Percentiles rank a stretch among this genome's conserved stretches.
phyloP scores from a whole-genome alignment of 192 early-diverging fungal species.

The Dissophora globulifera region DNA sequence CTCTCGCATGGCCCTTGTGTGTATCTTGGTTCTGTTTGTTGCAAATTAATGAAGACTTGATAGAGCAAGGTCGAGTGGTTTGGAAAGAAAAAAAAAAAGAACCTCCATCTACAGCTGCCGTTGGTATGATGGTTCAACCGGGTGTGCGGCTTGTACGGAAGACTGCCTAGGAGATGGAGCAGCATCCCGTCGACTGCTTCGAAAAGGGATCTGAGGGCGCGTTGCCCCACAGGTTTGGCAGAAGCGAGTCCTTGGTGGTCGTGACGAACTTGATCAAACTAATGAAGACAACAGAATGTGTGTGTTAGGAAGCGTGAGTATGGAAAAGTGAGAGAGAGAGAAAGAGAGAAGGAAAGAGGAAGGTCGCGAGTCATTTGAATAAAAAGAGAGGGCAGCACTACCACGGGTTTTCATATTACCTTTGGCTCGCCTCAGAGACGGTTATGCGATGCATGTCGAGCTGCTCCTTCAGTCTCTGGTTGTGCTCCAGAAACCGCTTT shows the following conservation, averaged over 20 bases:
- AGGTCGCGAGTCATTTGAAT: too few relatives aligned
- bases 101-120: too few relatives aligned
- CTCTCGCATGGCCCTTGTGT: too few relatives aligned
- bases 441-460: conserved; percentile 81
- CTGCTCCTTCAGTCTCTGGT: conserved; percentile 78
- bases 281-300: conserved; percentile 1
- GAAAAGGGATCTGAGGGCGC: conserved; percentile 71
- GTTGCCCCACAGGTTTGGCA: conserved; percentile 70
- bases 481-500: conserved; percentile 76
- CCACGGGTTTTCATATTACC: conserved; percentile 37
- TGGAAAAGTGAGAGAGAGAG: too few relatives aligned
- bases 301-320: too few relatives aligned
- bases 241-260: conserved; percentile 68
- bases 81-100: too few relatives aligned
- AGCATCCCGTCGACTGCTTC: conserved; percentile 60
- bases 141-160: too few relatives aligned
- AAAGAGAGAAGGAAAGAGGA: too few relatives aligned
- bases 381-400: neutral
- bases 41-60: too few relatives aligned
- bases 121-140: too few relatives aligned
- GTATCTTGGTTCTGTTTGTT: too few relatives aligned
- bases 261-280: conserved; percentile 65
- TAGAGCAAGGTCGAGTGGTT: too few relatives aligned
- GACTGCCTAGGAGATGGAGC: conserved; percentile 44
- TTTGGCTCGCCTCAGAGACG: conserved; percentile 74